phyloP scores from a whole-genome alignment of 106 monocot genomes.

The Platanthera zijinensis region DNA sequence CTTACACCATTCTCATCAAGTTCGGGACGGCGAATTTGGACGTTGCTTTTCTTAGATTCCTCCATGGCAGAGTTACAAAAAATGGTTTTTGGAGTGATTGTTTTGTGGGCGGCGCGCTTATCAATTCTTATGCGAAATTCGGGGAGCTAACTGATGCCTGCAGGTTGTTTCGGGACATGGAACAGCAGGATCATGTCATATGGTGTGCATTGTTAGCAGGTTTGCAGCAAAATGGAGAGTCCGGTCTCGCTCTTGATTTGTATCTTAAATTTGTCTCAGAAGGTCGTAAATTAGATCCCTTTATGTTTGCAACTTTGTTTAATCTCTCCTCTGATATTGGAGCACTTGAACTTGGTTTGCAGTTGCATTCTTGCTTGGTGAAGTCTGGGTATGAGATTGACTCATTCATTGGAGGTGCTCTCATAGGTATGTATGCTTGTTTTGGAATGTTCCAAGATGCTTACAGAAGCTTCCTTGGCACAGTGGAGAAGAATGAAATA shows the following conservation, averaged over 20 bases:
- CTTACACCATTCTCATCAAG: constrained; percentile 21
- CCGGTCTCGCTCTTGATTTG: constrained; percentile 11
- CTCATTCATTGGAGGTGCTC: constrained; percentile 14
- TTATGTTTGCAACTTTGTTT: constrained; percentile 17
- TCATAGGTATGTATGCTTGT: constrained; percentile 19
- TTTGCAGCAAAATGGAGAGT: constrained; percentile 3
- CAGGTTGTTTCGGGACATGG: constrained; percentile 12
- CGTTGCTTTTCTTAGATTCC: constrained; percentile 3
- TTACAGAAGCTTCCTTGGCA: constrained; percentile 9
- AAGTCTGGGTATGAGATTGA: constrained; percentile 14
- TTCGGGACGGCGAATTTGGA: neutral
- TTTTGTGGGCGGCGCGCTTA: constrained; percentile 22
- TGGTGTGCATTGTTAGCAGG: constrained; percentile 17
- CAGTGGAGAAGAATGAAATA: constrained; percentile 14
- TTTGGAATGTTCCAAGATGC: constrained; percentile 16
- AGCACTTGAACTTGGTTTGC: constrained; percentile 11
- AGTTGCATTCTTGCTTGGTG: constrained; percentile 17
- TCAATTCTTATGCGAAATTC: constrained; percentile 18
- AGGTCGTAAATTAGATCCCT: constrained; percentile 10
- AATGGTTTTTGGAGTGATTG: constrained; percentile 5
- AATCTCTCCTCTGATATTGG: constrained; percentile 19
- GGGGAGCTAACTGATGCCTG: constrained; percentile 8
- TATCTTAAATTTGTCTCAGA: constrained; percentile 21
- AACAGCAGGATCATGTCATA: constrained; percentile 17
- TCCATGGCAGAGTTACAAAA: constrained; percentile 12